Percentiles rank a stretch among this genome's conserved stretches.
Evolutionary conservation across 441 rosid species (phyloP).

Genomic region (Gossypium davidsonii): DNA sequence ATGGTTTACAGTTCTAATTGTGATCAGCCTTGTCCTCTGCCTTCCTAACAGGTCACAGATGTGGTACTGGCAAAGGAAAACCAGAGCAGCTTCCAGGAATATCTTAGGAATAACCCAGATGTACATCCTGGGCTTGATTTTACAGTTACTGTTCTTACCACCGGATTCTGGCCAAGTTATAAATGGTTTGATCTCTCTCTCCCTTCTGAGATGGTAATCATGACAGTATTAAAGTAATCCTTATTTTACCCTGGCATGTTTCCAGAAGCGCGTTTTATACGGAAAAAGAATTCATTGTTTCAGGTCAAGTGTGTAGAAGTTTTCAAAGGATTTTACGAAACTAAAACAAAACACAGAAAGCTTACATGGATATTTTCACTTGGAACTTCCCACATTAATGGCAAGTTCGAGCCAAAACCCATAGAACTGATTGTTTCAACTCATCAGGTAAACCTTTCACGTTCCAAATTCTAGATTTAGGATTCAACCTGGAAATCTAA

Average conservation of each 20-base stretch:
- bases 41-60: conserved; percentile 67
- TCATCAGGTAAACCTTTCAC: conserved; percentile 45
- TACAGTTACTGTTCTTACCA: conserved; percentile 85
- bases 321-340: conserved; percentile 76
- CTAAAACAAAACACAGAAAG: conserved; percentile 71
- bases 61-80: conserved; percentile 89
- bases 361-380: conserved; percentile 92
- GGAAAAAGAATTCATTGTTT: conserved; percentile 8
- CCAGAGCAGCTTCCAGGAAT: conserved; percentile 67
- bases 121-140: conserved; percentile 80
- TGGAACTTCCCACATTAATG: conserved; percentile 75
- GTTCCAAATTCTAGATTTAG: background rate
- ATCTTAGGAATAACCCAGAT: conserved; percentile 49
- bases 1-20: background rate
- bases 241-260: background rate
- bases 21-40: background rate
- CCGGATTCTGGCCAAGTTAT: conserved; percentile 97
- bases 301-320: conserved; percentile 84
- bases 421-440: conserved; percentile 86
- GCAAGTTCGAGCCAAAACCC: conserved; percentile 75
- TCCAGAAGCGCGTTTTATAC: background rate
- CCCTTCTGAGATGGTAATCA: conserved; percentile 80
- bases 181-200: conserved; percentile 82
- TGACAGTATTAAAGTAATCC: background rate
- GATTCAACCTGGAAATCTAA: background rate